Base-by-base conservation (phyloP, 2,329 filamentous ascomycete species). In the Xylariaceae sp. region DNA sequence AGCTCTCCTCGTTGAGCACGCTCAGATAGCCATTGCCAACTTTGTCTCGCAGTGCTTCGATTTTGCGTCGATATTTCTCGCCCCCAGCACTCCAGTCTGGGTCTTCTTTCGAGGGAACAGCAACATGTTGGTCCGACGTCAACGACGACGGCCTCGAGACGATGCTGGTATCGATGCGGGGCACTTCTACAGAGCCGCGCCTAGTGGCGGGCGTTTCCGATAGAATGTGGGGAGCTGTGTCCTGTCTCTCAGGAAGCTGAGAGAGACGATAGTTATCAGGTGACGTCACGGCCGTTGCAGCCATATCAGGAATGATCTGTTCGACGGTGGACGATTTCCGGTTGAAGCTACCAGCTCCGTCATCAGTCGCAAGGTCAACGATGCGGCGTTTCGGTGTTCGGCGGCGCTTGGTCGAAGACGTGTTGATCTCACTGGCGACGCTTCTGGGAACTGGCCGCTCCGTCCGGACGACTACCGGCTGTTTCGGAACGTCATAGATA, bases 21-120 rank as follows among this genome's bases (percentile, higher is more conserved):
- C 80, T 89, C 24, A 98, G 72, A 72, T 94, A 98, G 23, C 80
- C 83, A 48, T 80, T 86, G 19, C 89, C 89, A 44, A 94, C 80
- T 51, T 90, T 86, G 51, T 82, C 82, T 40, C 88, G 81, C 34
- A 95, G 64, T 3, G 83, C 79, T 58, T 94, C 88, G 35, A 96
- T 82, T 58, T 92, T 92, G 56, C 84, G 84, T 37, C 83, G 78
- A 59, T 94, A 96, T 6, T 85, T 66, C 50, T 92, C 85, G 34
- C 83, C 82, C 38, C 76, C 75, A 27, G 75, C 63, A 39, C 78
- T 77, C 73, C 80, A 85, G 38, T 82, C 71, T n/a, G n/a, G n/a
- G n/a, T n/a, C n/a, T n/a, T n/a, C n/a, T n/a, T n/a, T n/a, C n/a
- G n/a, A n/a, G n/a, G n/a, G n/a, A n/a, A n/a, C n/a, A n/a, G n/a